Percentiles rank a stretch among this genome's conserved stretches.
These are phyloP conservation scores for Ogataea hybrid DNA, from an alignment of 1,139 yeast genomes.

Conservation along the genomic window DNA sequence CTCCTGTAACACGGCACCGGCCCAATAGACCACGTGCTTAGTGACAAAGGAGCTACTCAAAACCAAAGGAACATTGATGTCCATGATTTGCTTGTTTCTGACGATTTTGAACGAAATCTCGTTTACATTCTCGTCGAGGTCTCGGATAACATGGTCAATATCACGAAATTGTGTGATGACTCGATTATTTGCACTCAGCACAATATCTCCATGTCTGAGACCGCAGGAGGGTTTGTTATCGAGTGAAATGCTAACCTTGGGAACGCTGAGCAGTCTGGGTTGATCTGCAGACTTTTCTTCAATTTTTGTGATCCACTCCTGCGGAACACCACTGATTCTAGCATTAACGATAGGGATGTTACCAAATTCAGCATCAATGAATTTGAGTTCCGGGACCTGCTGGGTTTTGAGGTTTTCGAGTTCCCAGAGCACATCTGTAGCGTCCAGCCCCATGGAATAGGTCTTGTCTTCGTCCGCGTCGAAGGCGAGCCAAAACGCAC, in stretches of 20 bases:
- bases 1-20: constrained; percentile 68
- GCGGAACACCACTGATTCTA: constrained; percentile 81
- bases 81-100: constrained; percentile 55
- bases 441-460: constrained; percentile 81
- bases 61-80: constrained; percentile 61
- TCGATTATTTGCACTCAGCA: constrained; percentile 65
- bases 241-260: constrained; percentile 48
- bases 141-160: constrained; percentile 49
- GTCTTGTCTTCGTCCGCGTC: constrained; percentile 64
- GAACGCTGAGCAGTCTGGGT: constrained; percentile 69
- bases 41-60: constrained; percentile 59
- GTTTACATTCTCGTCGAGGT: constrained; percentile 30
- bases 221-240: constrained; percentile 33
- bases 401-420: constrained; percentile 52
- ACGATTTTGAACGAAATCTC: constrained; percentile 59
- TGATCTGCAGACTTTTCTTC: constrained; percentile 62
- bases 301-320: constrained; percentile 71
- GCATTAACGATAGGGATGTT: constrained; percentile 72
- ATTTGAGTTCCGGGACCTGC: constrained; percentile 53
- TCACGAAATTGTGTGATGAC: constrained; percentile 68
- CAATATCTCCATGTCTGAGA: constrained; percentile 63
- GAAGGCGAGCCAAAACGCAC: constrained; percentile 83
- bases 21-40: constrained; percentile 70
- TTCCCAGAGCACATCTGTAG: constrained; percentile 58
- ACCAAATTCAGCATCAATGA: constrained; percentile 77